Percentiles rank a stretch among this genome's conserved stretches.
Conservation (phyloP, 2,329 filamentous ascomycete species). For the Nothopassalora personata region DNA sequence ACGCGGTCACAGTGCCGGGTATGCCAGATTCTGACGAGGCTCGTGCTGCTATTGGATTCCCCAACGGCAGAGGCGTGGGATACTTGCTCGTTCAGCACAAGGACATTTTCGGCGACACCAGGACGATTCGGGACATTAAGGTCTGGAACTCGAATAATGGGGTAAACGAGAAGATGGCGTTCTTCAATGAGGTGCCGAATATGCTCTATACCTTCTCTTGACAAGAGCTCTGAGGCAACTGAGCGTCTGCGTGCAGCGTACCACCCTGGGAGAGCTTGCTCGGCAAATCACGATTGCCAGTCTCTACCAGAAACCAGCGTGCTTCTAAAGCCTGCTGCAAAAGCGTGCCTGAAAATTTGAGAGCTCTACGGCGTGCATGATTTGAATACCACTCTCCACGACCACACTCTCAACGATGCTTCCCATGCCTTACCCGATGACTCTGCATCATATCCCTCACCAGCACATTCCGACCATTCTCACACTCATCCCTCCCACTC, state of each 20-base stretch:
- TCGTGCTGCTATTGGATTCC: constrained; percentile 1
- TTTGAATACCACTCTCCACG: neutral
- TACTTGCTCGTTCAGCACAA: constrained; percentile 9
- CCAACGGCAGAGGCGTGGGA: constrained; percentile 9
- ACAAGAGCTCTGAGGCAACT: neutral
- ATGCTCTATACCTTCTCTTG: constrained; percentile 3
- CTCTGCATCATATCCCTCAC: neutral
- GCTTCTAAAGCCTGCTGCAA: neutral
- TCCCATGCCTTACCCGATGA: neutral
- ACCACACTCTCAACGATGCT: neutral
- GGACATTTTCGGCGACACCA: constrained; percentile 2
- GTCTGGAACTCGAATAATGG: constrained; percentile 8
- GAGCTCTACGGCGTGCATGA: no score
- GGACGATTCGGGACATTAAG: neutral
- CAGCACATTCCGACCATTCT: neutral
- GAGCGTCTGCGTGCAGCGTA: neutral
- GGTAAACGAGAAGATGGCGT: neutral
- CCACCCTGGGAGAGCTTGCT: neutral
- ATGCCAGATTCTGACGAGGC: neutral
- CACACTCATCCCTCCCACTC: neutral
- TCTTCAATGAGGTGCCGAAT: constrained; percentile 4
- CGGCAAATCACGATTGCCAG: no score
- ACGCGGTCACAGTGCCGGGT: neutral
- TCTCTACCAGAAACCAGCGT: neutral
- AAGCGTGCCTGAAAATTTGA: no score